Percentiles rank a stretch among this genome's conserved stretches.
These are phyloP conservation scores for Ceriops decandra DNA, from an alignment of 345 rosid genomes.

Conservation along the genomic window DNA sequence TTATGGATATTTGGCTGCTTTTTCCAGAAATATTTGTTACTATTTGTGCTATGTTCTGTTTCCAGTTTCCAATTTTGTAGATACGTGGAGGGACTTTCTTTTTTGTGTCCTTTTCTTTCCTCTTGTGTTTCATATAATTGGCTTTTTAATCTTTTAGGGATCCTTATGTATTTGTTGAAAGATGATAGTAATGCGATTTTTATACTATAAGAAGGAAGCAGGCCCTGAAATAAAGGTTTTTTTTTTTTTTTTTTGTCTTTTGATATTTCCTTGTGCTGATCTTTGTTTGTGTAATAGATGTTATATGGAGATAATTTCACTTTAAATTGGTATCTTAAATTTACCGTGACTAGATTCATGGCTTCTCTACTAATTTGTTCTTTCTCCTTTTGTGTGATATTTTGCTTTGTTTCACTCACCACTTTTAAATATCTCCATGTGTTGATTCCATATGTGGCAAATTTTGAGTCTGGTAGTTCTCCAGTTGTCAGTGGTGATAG, in stretches of 20 bases:
- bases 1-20: slow-evolving; percentile 1
- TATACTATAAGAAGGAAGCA: too few relatives aligned
- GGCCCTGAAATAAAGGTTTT: too few relatives aligned
- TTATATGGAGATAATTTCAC: too few relatives aligned
- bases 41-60: background rate
- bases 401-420: background rate
- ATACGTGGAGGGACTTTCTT: background rate
- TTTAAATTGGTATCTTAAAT: too few relatives aligned
- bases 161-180: background rate
- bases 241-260: background rate
- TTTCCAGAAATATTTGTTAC: background rate
- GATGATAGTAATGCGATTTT: background rate
- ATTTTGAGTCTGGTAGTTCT: background rate
- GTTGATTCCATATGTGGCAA: background rate
- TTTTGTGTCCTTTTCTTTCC: background rate
- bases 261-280: background rate
- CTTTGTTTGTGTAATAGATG: too few relatives aligned
- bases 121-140: background rate
- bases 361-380: too few relatives aligned
- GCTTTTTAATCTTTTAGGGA: background rate
- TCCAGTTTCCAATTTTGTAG: background rate
- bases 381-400: too few relatives aligned
- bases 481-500: background rate
- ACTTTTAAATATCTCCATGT: background rate
- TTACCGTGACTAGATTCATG: too few relatives aligned